Evolutionary conservation across 257 asterid genomes (phyloP), one percentile per base, ranked within the genome.

Genomic region (Salvia miltiorrhiza): DNA sequence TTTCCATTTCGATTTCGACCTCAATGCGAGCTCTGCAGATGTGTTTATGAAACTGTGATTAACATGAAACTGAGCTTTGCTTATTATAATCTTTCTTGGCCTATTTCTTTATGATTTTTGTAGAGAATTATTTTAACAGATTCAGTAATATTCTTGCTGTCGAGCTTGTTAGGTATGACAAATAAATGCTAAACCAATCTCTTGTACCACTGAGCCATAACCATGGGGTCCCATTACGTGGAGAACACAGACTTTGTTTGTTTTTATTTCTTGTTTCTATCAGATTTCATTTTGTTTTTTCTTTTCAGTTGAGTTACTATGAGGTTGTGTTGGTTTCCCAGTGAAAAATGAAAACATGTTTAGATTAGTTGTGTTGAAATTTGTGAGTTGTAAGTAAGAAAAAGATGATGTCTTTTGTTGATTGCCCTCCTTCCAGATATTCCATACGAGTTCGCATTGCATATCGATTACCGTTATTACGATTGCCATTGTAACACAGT

Each of bases 101-200:
- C 23, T 33, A 4, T 39, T 39, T 37, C 17, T 16, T 17, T 17
- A 43, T 26, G 48, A 43, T 26, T 17, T 43, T 5, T 30, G 35
- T 9, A 20, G 4, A 20, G 12, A 50, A 1, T 52, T 4, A 16
- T 23, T 52, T 52, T 9, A 20, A 52, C 32, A 9, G 24, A 45
- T 48, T 23, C 55, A 23, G n/a, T 8, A 47, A 4, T 48, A 9
- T 32, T 40, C 14, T 64, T 23, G 21, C 28, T 30, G 12, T 64
- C 14, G 21, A 53, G 67, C 1, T 49, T 5, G 40, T 73, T 64
- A 32, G 72, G 60, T 53, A 35, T 6, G 32, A 40, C n/a, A 26
- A 58, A 65, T 41, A 59, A 65, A 67, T 66, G 55, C 70, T 32
- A 49, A 37, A 52, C 48, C 32, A 26, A 62, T n/a, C 44, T 60